A percentile compares a stretch with the other conserved stretches of the same genome.
Conservation (phyloP, 2,329 filamentous ascomycete genomes). For the Phoma sp. region DNA sequence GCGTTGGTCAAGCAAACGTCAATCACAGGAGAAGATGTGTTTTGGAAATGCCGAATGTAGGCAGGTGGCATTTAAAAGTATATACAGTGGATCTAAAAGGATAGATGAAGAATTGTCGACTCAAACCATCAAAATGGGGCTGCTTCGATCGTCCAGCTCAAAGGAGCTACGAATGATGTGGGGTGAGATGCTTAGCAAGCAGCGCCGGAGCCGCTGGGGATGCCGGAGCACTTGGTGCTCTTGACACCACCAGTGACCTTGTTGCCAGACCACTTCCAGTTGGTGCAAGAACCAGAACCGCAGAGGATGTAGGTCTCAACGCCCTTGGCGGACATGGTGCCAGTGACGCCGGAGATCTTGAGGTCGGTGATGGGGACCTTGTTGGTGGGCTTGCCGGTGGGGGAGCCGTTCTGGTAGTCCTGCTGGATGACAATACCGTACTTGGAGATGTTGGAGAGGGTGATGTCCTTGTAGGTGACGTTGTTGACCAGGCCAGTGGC, state of each 20-base stretch:
- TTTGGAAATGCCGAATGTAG: not conserved
- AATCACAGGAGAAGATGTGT: not conserved
- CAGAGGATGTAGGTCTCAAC: conserved; percentile 62
- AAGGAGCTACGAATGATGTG: not conserved
- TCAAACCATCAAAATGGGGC: conserved; percentile 8
- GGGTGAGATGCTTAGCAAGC: conserved; percentile 34
- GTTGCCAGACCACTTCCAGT: conserved; percentile 62
- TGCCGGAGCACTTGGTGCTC: conserved; percentile 40
- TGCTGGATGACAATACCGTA: conserved; percentile 62
- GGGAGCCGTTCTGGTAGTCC: conserved; percentile 58
- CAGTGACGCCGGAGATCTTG: conserved; percentile 51
- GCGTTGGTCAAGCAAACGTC: not conserved
- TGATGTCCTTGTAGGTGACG: conserved; percentile 57
- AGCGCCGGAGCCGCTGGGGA: conserved; percentile 42
- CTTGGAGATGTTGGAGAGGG: conserved; percentile 52
- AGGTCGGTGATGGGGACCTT: conserved; percentile 57
- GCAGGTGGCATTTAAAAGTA: conserved; percentile 8
- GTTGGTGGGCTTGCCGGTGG: conserved; percentile 54
- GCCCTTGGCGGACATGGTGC: conserved; percentile 41
- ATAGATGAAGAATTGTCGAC: conserved; percentile 3
- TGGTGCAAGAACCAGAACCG: conserved; percentile 58
- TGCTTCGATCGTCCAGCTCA: conserved; percentile 4
- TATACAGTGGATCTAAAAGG: conserved; percentile 4
- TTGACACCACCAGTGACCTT: conserved; percentile 47
- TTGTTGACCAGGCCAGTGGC: conserved; percentile 60